phyloP scores from a whole-genome alignment of 179 eudicot genomes.

The Actinidia chinensis region DNA sequence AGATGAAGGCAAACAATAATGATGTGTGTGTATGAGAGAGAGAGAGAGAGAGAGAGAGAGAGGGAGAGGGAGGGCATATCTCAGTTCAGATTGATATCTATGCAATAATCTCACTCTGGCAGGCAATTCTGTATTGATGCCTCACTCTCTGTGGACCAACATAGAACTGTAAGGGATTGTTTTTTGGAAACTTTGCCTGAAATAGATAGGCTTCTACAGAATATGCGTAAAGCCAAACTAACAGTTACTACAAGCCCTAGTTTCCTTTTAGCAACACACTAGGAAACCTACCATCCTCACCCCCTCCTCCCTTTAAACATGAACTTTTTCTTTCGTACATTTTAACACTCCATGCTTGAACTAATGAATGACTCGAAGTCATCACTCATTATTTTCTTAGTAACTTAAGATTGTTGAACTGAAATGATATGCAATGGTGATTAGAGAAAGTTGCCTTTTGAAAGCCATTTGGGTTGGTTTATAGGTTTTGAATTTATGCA shows the following conservation, averaged over 20 bases:
- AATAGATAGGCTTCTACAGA: slow-evolving; percentile 34
- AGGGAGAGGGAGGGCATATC: slow-evolving; percentile 16
- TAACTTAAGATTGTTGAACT: no score
- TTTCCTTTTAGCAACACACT: slow-evolving; percentile 28
- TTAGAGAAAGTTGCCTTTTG: no score
- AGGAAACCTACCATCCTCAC: slow-evolving; percentile 25
- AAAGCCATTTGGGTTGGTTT: no score
- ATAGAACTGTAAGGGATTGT: neutral
- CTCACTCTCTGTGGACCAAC: neutral
- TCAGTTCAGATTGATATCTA: slow-evolving; percentile 11
- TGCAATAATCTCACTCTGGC: neutral
- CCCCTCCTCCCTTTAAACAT: slow-evolving; percentile 21
- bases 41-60: slow-evolving; percentile 24
- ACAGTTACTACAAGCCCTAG: slow-evolving; percentile 40
- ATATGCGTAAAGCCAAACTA: slow-evolving; percentile 43
- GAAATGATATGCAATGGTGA: no score
- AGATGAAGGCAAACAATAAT: no score
- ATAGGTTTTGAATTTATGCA: no score
- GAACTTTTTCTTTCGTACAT: no score
- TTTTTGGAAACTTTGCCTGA: slow-evolving; percentile 26
- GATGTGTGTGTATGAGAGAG: neutral
- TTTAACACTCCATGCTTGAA: no score
- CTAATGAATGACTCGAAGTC: no score
- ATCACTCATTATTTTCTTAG: no score
- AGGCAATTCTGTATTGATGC: neutral